Evolutionary conservation across 805 yeast species (phyloP).

Genomic region (Metschnikowia kofuensis): DNA sequence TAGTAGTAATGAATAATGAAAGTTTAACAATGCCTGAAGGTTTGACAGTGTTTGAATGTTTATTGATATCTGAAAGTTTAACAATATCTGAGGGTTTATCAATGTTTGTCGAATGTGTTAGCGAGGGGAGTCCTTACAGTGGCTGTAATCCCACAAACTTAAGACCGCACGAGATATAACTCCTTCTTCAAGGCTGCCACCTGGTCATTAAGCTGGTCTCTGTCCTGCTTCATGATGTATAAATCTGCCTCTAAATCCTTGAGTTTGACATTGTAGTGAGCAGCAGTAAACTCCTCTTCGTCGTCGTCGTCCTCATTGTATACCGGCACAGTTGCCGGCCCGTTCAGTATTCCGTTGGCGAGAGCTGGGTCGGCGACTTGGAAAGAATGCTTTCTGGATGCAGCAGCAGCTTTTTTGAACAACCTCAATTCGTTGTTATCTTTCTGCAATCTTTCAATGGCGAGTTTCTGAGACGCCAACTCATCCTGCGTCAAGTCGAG

Average conservation of each 20-base stretch:
- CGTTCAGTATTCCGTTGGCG: neutral
- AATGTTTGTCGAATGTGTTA: too few relatives aligned
- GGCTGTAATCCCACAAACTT: neutral
- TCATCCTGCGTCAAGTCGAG: slow-evolving; percentile 72
- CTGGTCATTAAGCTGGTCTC: slow-evolving; percentile 71
- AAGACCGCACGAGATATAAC: slow-evolving; percentile 29
- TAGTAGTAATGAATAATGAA: neutral
- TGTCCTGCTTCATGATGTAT: slow-evolving; percentile 75
- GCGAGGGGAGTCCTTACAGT: neutral
- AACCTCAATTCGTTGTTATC: slow-evolving; percentile 71
- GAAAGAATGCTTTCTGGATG: slow-evolving; percentile 10
- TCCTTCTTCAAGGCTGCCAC: slow-evolving; percentile 59
- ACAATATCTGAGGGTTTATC: too few relatives aligned
- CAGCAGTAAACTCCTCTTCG: slow-evolving; percentile 30
- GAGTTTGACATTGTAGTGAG: slow-evolving; percentile 71
- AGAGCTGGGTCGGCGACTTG: slow-evolving; percentile 9
- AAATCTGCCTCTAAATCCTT: slow-evolving; percentile 84
- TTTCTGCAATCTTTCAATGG: slow-evolving; percentile 51
- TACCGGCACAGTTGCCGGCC: slow-evolving; percentile 8
- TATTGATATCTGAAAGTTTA: too few relatives aligned
- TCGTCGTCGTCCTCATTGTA: slow-evolving; percentile 24
- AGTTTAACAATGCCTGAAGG: too few relatives aligned
- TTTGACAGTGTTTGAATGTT: too few relatives aligned
- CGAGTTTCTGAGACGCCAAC: slow-evolving; percentile 54
- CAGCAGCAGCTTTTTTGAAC: slow-evolving; percentile 44